A percentile compares a stretch with the other conserved stretches of the same genome.
These are phyloP conservation scores for Aspergillus calidoustus DNA, from an alignment of 2,329 filamentous ascomycete species.

Conservation along the genomic window DNA sequence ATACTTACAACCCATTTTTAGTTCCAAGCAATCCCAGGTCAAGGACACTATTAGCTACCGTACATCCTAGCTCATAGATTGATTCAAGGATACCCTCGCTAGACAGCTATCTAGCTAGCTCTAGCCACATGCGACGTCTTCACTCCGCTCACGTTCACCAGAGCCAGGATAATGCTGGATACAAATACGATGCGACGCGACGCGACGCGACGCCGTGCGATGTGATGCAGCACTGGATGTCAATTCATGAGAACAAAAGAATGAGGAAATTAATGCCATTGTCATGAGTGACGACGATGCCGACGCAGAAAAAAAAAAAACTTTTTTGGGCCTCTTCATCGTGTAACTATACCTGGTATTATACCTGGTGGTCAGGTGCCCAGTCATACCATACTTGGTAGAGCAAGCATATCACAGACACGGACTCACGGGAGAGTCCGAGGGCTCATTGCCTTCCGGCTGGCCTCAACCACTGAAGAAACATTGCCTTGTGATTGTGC, in stretches of 20 bases:
- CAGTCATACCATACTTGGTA: slow-evolving; percentile 1
- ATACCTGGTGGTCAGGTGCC: slow-evolving; percentile 9
- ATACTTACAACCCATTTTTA: no score
- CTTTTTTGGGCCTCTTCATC: background rate
- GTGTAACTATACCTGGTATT: background rate
- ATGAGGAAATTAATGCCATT: background rate
- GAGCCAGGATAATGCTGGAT: background rate
- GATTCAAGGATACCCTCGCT: background rate
- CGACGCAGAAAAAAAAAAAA: background rate
- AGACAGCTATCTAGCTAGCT: background rate
- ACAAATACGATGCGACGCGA: background rate
- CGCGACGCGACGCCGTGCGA: background rate
- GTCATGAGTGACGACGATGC: background rate
- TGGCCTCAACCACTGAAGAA: background rate
- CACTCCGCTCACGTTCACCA: background rate
- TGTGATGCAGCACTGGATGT: background rate
- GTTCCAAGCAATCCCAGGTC: background rate
- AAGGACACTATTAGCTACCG: background rate
- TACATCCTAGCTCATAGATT: background rate
- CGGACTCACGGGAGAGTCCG: background rate
- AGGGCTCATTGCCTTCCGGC: background rate
- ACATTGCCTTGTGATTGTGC: background rate
- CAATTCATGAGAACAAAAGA: no score
- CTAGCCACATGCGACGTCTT: background rate
- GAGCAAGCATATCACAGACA: background rate